Base-by-base conservation (phyloP, 768 basidiomycete genomes). In the Termitomyces sp. region DNA sequence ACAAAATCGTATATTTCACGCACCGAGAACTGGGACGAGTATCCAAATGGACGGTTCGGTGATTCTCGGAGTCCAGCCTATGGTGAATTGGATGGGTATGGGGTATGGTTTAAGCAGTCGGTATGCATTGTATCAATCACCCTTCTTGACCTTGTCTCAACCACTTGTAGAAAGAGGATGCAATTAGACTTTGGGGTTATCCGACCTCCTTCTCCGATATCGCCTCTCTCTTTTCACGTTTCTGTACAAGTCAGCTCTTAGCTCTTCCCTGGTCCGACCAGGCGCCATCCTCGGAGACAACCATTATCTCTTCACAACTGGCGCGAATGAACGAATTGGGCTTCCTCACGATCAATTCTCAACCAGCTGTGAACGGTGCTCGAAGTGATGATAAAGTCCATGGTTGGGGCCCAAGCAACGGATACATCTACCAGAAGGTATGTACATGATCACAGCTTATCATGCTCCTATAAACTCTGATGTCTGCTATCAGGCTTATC, bases 11-110 rank as follows among this genome's bases (percentile, higher is more conserved):
- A 98, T 68, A 77, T 98, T 43, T 91, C 91, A 7, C 88, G 96
- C 51, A 98, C 97, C 13, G 94, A 97, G 68, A 92, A 97, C 66
- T 99, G 97, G 97, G 97, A 99, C 67, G 96, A 98, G 68, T 98
- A 97, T 70, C 97, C 97, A 47, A 99, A 99, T 69, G 97, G 97
- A 52, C 91, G 97, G 61, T 99, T 96, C 66, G 97, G 97, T 63
- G 97, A 98, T 73, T 88, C 95, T 7, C 84, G 97, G 54, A 93
- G 90, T 79, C 97, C 97, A 27, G 97, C 97, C 13, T 99, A 97
- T 61, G 97, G 97, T 64, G 97, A 99, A 72, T 74, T 99, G 52
- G 96, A 99, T 66, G 96, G 96, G 1, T 98, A 96, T 61, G 96
- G 96, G 50, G 85, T 97, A 39, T 91, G 82, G 70, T 83, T 98